Percentiles rank a stretch among this genome's conserved stretches.
phyloP scores from a whole-genome alignment of 2,329 filamentous ascomycete species.

The Phialemoniopsis sp. region DNA sequence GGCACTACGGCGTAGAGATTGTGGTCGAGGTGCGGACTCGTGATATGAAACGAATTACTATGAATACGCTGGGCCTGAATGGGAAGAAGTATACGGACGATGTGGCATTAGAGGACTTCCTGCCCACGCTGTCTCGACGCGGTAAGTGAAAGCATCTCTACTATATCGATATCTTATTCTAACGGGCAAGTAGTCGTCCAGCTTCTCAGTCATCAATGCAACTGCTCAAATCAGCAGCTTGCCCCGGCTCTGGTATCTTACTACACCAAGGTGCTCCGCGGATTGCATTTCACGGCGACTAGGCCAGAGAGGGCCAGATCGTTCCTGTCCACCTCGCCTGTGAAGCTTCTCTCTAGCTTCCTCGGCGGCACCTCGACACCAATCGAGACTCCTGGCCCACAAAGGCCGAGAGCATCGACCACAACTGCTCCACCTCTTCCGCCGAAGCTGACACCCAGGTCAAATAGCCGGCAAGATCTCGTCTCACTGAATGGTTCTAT shows the following conservation, averaged over 20 bases:
- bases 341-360: constrained; percentile 84
- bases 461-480: constrained; percentile 41
- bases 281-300: constrained; percentile 55
- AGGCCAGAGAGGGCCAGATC: constrained; percentile 62
- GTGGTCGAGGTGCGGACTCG: constrained; percentile 57
- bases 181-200: constrained; percentile 54
- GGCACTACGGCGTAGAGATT: constrained; percentile 68
- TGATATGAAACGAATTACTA: constrained; percentile 44
- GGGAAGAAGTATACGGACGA: constrained; percentile 72
- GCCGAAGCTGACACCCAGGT: constrained; percentile 28
- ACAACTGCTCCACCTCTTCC: constrained; percentile 24
- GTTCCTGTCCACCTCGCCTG: constrained; percentile 77
- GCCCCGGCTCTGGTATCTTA: constrained; percentile 69
- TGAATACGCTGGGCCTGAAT: constrained; percentile 58
- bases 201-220: constrained; percentile 67
- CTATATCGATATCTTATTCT: too few relatives aligned
- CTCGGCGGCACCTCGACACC: constrained; percentile 54
- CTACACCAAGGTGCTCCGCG: constrained; percentile 72
- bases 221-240: constrained; percentile 59
- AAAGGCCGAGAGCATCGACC: constrained; percentile 22
- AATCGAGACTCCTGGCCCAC: constrained; percentile 12
- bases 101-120: constrained; percentile 66
- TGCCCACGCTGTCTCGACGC: constrained; percentile 70
- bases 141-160: constrained; percentile 40
- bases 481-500: constrained; percentile 51